Percentiles rank a stretch among this genome's conserved stretches.
Conservation (phyloP, 1,284 basidiomycete species). For the Ganoderma leucocontextum region DNA sequence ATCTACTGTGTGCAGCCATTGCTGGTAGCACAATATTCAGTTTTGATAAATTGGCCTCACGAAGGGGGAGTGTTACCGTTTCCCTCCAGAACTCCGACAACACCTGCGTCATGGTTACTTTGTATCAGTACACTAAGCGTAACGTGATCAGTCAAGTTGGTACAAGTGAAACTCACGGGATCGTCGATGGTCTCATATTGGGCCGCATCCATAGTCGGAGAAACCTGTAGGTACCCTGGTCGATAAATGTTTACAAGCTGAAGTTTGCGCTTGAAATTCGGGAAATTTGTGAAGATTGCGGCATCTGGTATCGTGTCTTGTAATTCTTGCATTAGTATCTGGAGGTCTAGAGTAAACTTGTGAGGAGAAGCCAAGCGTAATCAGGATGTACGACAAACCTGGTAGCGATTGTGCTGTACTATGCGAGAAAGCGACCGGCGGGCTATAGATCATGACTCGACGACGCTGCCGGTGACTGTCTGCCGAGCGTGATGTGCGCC, state of each 20-base stretch:
- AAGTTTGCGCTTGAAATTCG: background rate
- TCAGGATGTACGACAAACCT: background rate
- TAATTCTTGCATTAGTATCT: background rate
- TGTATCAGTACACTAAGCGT: background rate
- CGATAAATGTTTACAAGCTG: background rate
- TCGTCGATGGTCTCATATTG: background rate
- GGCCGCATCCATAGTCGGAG: background rate
- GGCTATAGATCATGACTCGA: background rate
- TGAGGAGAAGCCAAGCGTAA: background rate
- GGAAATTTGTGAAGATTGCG: background rate
- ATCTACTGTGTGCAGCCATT: background rate
- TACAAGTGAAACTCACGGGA: background rate
- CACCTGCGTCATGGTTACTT: background rate
- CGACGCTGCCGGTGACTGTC: background rate
- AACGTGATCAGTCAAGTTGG: background rate
- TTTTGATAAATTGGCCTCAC: background rate
- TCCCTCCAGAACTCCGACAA: background rate
- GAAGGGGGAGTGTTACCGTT: background rate
- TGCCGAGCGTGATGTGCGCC: background rate
- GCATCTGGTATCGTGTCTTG: background rate
- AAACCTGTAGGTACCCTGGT: background rate
- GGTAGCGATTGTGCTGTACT: background rate
- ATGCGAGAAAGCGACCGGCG: background rate
- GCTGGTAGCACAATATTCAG: background rate
- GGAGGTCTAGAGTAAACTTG: background rate